A percentile compares a stretch with the other conserved stretches of the same genome.
Conservation (phyloP, 73 alveolate species). For the Paramecium sexaurelia region DNA sequence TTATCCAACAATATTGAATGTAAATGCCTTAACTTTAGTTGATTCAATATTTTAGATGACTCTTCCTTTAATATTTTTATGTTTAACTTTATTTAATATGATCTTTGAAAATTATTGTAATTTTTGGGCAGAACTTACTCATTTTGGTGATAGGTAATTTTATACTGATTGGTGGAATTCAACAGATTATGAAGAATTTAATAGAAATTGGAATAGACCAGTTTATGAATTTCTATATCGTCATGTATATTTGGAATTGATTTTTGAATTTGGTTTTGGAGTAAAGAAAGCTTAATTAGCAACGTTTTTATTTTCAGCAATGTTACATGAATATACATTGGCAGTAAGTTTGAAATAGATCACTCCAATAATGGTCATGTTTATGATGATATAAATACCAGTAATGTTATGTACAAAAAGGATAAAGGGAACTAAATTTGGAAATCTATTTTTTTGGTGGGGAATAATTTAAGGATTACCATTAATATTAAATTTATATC, state of each 20-base stretch:
- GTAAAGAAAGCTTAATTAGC: conserved; percentile 35
- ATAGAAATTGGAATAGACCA: conserved; percentile 82
- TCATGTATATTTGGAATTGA: conserved; percentile 75
- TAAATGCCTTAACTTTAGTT: conserved; percentile 15
- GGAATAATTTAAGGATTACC: conserved; percentile 69
- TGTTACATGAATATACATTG: conserved; percentile 72
- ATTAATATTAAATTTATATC: conserved; percentile 40
- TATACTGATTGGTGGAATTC: conserved; percentile 86
- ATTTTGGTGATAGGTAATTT: conserved; percentile 80
- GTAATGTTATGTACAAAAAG: conserved; percentile 50
- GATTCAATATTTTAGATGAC: conserved; percentile 60
- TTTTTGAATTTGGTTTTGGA: conserved; percentile 33
- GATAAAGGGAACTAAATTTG: conserved; percentile 59
- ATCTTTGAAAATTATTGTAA: conserved; percentile 71
- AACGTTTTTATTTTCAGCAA: conserved; percentile 74
- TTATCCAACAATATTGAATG: conserved; percentile 33
- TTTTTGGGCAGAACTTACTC: conserved; percentile 75
- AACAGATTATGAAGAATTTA: conserved; percentile 75
- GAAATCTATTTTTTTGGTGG: conserved; percentile 66
- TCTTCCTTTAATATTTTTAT: conserved; percentile 64
- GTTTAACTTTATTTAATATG: conserved; percentile 67
- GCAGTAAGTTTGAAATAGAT: conserved; percentile 65
- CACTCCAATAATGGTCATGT: conserved; percentile 59
- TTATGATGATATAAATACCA: conserved; percentile 68
- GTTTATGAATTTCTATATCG: conserved; percentile 77